Percentiles rank a stretch among this genome's conserved stretches.
These are phyloP conservation scores for Globisporangium acanthophoron DNA, from an alignment of 352 stramenopile species.

Conservation along the genomic window DNA sequence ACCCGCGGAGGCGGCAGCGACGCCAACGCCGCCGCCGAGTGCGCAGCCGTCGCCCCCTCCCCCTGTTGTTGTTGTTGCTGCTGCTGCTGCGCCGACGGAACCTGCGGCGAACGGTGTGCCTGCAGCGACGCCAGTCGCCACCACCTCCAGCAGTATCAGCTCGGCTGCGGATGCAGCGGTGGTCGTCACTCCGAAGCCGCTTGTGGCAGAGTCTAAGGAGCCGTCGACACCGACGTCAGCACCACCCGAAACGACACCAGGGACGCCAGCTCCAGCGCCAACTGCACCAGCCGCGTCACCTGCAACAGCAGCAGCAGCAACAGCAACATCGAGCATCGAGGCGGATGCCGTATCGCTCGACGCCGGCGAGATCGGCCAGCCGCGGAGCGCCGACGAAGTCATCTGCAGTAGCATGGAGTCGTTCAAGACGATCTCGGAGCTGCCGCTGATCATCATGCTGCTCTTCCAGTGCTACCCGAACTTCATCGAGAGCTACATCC, in stretches of 20 bases:
- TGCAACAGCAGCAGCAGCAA: neutral
- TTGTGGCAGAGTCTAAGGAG: neutral
- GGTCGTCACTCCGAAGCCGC: constrained; percentile 6
- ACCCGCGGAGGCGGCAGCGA: constrained; percentile 23
- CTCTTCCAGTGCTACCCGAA: constrained; percentile 98
- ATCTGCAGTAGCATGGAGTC: constrained; percentile 86
- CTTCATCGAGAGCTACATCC: constrained; percentile 94
- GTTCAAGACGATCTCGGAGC: constrained; percentile 95
- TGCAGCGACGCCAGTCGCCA: neutral
- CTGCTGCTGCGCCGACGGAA: neutral
- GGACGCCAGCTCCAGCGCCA: neutral
- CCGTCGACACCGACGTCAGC: constrained; percentile 15
- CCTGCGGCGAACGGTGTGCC: neutral
- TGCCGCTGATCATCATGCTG: constrained; percentile 97
- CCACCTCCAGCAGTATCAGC: neutral
- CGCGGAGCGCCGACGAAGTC: constrained; percentile 25
- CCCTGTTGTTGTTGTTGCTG: neutral
- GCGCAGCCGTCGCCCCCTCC: constrained; percentile 5
- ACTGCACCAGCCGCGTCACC: neutral
- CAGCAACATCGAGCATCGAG: constrained; percentile 4
- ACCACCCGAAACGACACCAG: constrained; percentile 14
- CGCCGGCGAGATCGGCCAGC: constrained; percentile 11
- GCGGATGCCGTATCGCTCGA: constrained; percentile 13
- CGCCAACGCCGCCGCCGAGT: neutral
- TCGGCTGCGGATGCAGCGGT: constrained; percentile 5